Conservation (phyloP, 2,329 filamentous ascomycete species). For the Cyphellophora europaea region DNA sequence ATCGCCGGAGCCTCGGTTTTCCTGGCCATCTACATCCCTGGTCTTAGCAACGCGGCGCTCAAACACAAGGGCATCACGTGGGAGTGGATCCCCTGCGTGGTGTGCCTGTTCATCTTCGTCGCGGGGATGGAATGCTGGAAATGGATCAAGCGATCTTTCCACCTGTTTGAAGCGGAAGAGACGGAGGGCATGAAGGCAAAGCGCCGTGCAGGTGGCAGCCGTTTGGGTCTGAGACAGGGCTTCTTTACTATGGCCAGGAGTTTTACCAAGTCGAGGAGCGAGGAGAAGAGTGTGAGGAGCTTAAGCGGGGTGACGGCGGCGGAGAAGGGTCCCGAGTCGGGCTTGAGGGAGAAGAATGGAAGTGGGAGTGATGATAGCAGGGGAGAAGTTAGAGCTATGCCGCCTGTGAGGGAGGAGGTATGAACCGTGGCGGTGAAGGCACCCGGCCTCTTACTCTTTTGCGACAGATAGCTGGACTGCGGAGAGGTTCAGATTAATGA, state of each 20-base stretch:
- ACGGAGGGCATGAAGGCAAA: constrained; percentile 21
- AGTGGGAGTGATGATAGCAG: too few species aligned
- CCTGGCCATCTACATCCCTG: constrained; percentile 57
- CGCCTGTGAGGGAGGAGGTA: too few species aligned
- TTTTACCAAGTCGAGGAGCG: constrained; percentile 20
- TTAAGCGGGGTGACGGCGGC: neutral
- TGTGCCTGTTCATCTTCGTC: constrained; percentile 52
- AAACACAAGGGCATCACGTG: constrained; percentile 55
- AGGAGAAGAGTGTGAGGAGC: constrained; percentile 15
- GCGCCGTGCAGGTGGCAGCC: constrained; percentile 11
- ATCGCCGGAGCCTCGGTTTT: constrained; percentile 47
- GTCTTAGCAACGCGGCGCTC: constrained; percentile 54
- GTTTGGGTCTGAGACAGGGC: constrained; percentile 22
- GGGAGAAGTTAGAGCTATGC: too few species aligned
- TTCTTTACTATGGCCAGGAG: constrained; percentile 24
- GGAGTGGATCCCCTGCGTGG: constrained; percentile 61
- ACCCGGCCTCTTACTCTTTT: too few species aligned
- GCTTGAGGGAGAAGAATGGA: too few species aligned
- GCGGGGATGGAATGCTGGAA: constrained; percentile 57
- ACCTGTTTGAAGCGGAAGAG: constrained; percentile 23
- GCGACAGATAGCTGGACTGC: too few species aligned
- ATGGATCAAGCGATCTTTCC: constrained; percentile 45
- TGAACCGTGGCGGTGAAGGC: too few species aligned
- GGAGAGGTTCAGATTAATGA: too few species aligned
- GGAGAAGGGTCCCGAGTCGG: too few species aligned